Evolutionary conservation across 306 rosid genomes (phyloP).

Genomic region (Geum urbanum): DNA sequence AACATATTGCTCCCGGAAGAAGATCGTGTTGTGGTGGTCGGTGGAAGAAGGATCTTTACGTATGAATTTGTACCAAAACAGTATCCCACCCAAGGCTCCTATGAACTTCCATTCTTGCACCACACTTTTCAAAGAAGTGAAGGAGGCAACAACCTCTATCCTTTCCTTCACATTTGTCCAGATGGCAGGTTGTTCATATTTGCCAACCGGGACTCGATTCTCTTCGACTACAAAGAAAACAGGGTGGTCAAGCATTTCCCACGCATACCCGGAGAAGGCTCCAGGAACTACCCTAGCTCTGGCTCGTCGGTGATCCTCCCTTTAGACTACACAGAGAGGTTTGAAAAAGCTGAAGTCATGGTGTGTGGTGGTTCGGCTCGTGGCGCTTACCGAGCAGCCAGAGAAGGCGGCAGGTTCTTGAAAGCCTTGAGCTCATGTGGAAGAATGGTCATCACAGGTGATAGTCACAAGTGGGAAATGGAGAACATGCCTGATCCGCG

Average conservation of each 20-base stretch:
- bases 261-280: slow-evolving; percentile 56
- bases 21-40: slow-evolving; percentile 55
- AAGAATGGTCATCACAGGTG: slow-evolving; percentile 72
- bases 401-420: slow-evolving; percentile 27
- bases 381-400: slow-evolving; percentile 59
- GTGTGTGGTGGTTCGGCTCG: slow-evolving; percentile 73
- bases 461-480: slow-evolving; percentile 56
- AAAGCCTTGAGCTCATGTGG: slow-evolving; percentile 69
- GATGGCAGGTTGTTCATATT: slow-evolving; percentile 77
- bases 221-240: slow-evolving; percentile 46
- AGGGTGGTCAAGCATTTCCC: slow-evolving; percentile 65
- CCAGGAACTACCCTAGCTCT: slow-evolving; percentile 73
- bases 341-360: slow-evolving; percentile 58
- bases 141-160: slow-evolving; percentile 66
- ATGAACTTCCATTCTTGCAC: slow-evolving; percentile 54
- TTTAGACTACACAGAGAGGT: slow-evolving; percentile 45
- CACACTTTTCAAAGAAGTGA: slow-evolving; percentile 34
- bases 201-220: slow-evolving; percentile 64
- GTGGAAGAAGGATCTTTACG: slow-evolving; percentile 60
- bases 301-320: slow-evolving; percentile 84
- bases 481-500: slow-evolving; percentile 81
- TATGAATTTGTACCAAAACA: slow-evolving; percentile 63
- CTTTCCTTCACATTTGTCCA: slow-evolving; percentile 68
- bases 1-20: slow-evolving; percentile 47
- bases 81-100: slow-evolving; percentile 32